Evolutionary conservation across 108 stramenopile genomes (phyloP), one percentile per base, ranked within the genome.

Genomic region (Nitzschia putrida): DNA sequence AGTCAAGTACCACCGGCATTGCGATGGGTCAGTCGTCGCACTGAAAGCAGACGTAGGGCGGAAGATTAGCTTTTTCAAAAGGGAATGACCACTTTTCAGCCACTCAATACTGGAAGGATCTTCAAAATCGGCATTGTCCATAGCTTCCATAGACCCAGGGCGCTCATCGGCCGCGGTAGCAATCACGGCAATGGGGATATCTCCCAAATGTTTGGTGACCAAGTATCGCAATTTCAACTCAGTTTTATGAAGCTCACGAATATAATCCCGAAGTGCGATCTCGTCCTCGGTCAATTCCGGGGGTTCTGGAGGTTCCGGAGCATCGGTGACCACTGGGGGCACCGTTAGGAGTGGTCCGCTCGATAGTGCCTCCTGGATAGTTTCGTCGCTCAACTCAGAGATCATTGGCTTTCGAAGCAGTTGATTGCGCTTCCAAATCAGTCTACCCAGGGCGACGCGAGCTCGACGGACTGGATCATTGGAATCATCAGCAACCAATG

Each of bases 121-220:
- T 53, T 73, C 71, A 69, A 89, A 93, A 44, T 82, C 74, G 0
- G 61, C 42, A 47, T 74, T 74, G 58, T 93, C 92, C 72, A 78
- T 64, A 24, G 79, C 76, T 65, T 85, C 88, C 45, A 84, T 66
- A n/a, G 83, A 72, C 0, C 80, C 83, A 29, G 71, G 64, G 11
- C 83, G 75, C 69, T 93, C 92, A 57, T 93, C 92, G 1, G 88
- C 88, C 11, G 86, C 87, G 24, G 84, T 88, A 6, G 92, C 84
- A 21, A 93, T 79, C 0, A 87, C 74, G 23, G 78, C 12, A 61
- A 76, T 26, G 58, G 88, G 71, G 69, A 86, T 64, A 60, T 61
- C 50, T 29, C 81, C 78, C 34, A 89, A 69, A 47, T 79, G 69
- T 25, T 79, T 67, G 56, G 85, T 68, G 23, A 93, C 47, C 50